Conservation (phyloP, 73 alveolate genomes). For the Paramecium pentaurelia region DNA sequence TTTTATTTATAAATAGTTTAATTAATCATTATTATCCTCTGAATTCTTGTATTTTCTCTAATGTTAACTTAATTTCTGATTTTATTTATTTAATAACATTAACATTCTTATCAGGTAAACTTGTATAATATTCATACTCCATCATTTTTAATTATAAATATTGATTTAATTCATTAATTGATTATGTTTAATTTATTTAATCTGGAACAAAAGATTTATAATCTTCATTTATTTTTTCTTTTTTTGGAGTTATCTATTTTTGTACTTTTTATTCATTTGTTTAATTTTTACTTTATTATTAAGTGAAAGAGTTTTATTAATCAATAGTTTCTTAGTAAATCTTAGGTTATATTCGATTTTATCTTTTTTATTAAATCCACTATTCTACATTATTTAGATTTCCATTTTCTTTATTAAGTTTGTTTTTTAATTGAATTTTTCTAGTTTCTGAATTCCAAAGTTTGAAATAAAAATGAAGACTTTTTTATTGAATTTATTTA, state of each 20-base stretch:
- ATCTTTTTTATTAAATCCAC: background rate
- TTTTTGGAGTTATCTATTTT: background rate
- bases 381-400: background rate
- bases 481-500: background rate
- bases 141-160: background rate
- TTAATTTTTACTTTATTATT: background rate
- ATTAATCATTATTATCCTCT: background rate
- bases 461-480: background rate
- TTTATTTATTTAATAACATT: background rate
- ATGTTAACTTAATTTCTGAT: background rate
- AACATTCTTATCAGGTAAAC: background rate
- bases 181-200: background rate
- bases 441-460: background rate
- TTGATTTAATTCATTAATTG: background rate
- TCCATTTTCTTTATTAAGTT: background rate
- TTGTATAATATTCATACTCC: background rate
- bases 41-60: background rate
- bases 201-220: background rate
- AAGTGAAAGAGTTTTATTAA: background rate
- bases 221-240: background rate
- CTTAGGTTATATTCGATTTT: background rate
- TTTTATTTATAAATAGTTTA: background rate
- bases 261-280: background rate
- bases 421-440: background rate
- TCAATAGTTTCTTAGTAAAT: background rate